Evolutionary conservation across 1,139 yeast species (phyloP).

Genomic region (Kodamaea fungicola): DNA sequence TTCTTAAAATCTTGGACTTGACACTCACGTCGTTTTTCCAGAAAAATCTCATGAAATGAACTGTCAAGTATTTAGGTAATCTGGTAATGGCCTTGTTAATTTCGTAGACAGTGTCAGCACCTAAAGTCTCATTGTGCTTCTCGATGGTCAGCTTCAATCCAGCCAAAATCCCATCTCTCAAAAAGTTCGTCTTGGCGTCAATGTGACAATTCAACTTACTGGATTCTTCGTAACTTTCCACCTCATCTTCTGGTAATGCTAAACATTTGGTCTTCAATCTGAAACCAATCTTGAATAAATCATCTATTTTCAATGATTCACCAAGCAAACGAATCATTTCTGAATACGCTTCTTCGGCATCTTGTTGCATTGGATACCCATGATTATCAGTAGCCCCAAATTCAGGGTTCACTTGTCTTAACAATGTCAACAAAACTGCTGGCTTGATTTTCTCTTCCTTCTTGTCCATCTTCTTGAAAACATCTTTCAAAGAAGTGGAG

Average conservation of each 20-base stretch:
- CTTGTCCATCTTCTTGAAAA: slow-evolving; percentile 46
- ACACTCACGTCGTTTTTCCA: slow-evolving; percentile 92
- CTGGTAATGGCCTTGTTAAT: slow-evolving; percentile 68
- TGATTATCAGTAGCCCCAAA: slow-evolving; percentile 72
- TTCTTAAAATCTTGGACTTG: slow-evolving; percentile 89
- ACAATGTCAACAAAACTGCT: slow-evolving; percentile 55
- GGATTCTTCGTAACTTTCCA: slow-evolving; percentile 49
- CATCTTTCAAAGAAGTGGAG: slow-evolving; percentile 30
- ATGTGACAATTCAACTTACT: slow-evolving; percentile 87
- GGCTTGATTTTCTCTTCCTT: slow-evolving; percentile 46
- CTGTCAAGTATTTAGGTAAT: slow-evolving; percentile 83
- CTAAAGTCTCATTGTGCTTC: slow-evolving; percentile 69
- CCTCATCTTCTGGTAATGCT: slow-evolving; percentile 51
- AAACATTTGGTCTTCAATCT: slow-evolving; percentile 58
- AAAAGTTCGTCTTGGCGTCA: slow-evolving; percentile 76
- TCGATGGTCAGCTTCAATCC: slow-evolving; percentile 77
- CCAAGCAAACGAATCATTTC: slow-evolving; percentile 62
- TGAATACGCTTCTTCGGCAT: slow-evolving; percentile 94
- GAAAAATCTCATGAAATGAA: slow-evolving; percentile 90
- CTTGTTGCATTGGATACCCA: slow-evolving; percentile 89
- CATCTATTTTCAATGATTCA: slow-evolving; percentile 48
- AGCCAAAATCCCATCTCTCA: slow-evolving; percentile 77
- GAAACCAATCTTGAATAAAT: slow-evolving; percentile 62
- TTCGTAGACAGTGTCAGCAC: slow-evolving; percentile 67
- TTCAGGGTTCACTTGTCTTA: slow-evolving; percentile 76